Conservation (phyloP, 768 basidiomycete genomes). For the Clitopilus hobsonii region DNA sequence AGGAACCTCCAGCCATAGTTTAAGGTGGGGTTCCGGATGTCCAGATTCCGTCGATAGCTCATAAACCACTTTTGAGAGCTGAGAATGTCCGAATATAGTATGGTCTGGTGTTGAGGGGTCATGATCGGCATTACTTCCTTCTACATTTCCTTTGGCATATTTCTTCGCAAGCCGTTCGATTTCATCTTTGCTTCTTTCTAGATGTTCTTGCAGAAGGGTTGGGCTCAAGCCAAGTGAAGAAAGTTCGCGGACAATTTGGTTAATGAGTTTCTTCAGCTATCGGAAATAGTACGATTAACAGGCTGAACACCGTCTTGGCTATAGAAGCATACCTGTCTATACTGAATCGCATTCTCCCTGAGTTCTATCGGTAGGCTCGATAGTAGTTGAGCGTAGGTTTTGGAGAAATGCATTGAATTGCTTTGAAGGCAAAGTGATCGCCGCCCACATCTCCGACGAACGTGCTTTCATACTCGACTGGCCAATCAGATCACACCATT, state of each 20-base stretch:
- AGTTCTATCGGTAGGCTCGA: slow-evolving; percentile 72
- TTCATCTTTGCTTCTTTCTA: slow-evolving; percentile 16
- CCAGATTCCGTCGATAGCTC: slow-evolving; percentile 48
- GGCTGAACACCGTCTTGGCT: background rate
- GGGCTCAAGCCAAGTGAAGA: slow-evolving; percentile 60
- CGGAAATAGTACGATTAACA: slow-evolving; percentile 1
- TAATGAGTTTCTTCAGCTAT: slow-evolving; percentile 89
- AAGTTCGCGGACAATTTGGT: slow-evolving; percentile 76
- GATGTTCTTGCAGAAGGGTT: slow-evolving; percentile 38
- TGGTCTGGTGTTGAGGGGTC: slow-evolving; percentile 4
- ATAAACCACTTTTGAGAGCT: slow-evolving; percentile 40
- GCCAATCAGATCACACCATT: background rate
- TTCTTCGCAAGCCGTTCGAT: background rate
- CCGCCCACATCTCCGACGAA: slow-evolving; percentile 3
- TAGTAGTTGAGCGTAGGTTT: slow-evolving; percentile 61
- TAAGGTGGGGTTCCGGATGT: slow-evolving; percentile 51
- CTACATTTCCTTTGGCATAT: background rate
- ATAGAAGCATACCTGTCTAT: slow-evolving; percentile 64
- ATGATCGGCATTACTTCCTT: background rate
- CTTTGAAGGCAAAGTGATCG: background rate
- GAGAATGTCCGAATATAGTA: background rate
- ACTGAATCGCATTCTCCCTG: slow-evolving; percentile 76
- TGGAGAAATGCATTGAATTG: slow-evolving; percentile 64
- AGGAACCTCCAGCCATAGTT: slow-evolving; percentile 39
- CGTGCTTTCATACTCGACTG: slow-evolving; percentile 4